Evolutionary conservation across 2,329 filamentous ascomycete species (phyloP), one percentile per base, ranked within the genome.

Genomic region (Gremmenia infestans): DNA sequence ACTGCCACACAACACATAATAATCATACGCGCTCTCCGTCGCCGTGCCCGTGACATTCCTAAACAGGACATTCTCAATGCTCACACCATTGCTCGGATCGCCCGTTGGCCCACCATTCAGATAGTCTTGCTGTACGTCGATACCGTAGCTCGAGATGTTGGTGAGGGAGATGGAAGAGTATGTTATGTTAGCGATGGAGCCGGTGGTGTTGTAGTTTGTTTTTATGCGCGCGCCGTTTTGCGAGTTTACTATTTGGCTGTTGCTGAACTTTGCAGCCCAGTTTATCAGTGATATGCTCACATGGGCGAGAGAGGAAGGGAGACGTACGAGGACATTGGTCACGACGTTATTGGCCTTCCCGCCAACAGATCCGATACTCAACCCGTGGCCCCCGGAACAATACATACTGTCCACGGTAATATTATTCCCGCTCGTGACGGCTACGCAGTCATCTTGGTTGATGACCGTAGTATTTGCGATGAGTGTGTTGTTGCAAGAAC

Each of bases 111-210:
- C 72, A 12, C 73, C 78, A 60, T 80, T 80, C 53, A 77, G 63
- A 61, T 80, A 81, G 63, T 80, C 78, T 67, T 80, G 76, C 67
- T 79, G 71, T 43, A 80, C 71, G 56, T 77, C 76, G 54, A 81
- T 77, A n/a, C 77, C 77, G 62, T 79, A 79, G 58, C 73, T 72
- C 35, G 69, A 65, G 58, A 78, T 77, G 51, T 72, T 71, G 37
- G 66, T 68, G 42, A 80, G 63, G 4, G 68, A 69, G 58, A 80
- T 79, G 62, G 77, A 74, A 57, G 71, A 67, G 69, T 77, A 80
- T 22, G 72, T 73, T 53, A 80, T 68, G 57, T 74, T 72, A 50
- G 68, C 63, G 19, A 75, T 67, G 59, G 62, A 68, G 32, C 72
- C 73, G 2, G 72, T 75, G 9, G 71, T 72, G 48, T 68, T 68